phyloP scores from a whole-genome alignment of 1,139 yeast genomes.

The Kodamaea anthophila region DNA sequence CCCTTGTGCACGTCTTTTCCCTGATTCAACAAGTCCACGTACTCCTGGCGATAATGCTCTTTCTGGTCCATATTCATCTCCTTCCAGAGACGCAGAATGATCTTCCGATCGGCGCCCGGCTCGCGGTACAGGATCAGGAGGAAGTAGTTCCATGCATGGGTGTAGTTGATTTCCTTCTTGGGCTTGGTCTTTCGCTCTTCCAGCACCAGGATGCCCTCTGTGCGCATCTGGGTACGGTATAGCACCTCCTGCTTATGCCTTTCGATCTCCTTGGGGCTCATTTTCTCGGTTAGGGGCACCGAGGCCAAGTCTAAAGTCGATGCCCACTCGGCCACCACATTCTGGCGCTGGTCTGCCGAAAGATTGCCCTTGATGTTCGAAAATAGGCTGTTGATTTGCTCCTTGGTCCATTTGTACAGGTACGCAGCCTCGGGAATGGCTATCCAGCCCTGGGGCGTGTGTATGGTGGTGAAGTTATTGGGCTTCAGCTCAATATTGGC shows the following conservation, averaged over 20 bases:
- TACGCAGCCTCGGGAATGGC: slow-evolving; percentile 22
- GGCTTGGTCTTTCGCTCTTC: slow-evolving; percentile 1
- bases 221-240: slow-evolving; percentile 20
- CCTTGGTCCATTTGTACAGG: slow-evolving; percentile 26
- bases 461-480: slow-evolving; percentile 15
- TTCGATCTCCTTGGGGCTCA: slow-evolving; percentile 11
- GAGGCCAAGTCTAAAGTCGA: slow-evolving; percentile 8
- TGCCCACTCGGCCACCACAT: slow-evolving; percentile 18
- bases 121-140: slow-evolving; percentile 12
- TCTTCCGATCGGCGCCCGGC: slow-evolving; percentile 2
- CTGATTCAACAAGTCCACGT: slow-evolving; percentile 19
- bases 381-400: slow-evolving; percentile 9
- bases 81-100: slow-evolving; percentile 19
- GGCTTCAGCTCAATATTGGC: slow-evolving; percentile 13
- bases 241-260: slow-evolving; percentile 16
- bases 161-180: slow-evolving; percentile 16
- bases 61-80: slow-evolving; percentile 19
- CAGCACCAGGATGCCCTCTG: slow-evolving; percentile 8
- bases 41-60: slow-evolving; percentile 21
- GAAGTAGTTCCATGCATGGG: slow-evolving; percentile 32
- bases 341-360: neutral
- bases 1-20: slow-evolving; percentile 32
- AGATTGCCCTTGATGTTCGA: neutral
- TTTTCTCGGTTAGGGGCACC: slow-evolving; percentile 18
- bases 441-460: slow-evolving; percentile 30